These are phyloP conservation scores for Trematosphaeria pertusa DNA, from an alignment of 2,329 filamentous ascomycete species.

Conservation along the genomic window DNA sequence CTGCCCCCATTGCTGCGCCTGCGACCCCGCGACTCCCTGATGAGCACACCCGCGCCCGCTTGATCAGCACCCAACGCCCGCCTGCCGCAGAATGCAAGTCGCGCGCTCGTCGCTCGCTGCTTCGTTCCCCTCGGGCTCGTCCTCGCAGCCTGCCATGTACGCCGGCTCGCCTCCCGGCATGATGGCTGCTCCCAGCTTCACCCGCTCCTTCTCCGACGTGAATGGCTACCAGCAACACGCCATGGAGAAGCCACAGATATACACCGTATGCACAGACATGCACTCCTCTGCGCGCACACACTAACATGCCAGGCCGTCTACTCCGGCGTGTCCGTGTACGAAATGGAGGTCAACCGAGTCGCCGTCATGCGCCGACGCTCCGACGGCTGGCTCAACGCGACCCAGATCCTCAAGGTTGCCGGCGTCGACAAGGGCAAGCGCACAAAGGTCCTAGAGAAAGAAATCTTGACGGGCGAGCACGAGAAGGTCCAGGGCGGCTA, in stretches of 20 bases:
- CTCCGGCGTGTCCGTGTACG: conserved; percentile 94
- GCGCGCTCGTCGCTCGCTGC: conserved; percentile 36
- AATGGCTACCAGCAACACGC: conserved; percentile 44
- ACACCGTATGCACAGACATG: conserved; percentile 59
- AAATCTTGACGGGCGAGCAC: conserved; percentile 94
- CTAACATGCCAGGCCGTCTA: conserved; percentile 72
- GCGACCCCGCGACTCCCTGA: background rate
- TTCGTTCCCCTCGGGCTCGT: conserved; percentile 32
- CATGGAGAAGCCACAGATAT: conserved; percentile 58
- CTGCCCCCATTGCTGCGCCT: background rate
- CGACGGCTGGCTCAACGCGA: conserved; percentile 97
- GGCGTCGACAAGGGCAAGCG: conserved; percentile 97
- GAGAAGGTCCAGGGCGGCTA: conserved; percentile 99
- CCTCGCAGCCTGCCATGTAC: conserved; percentile 43
- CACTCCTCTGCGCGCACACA: conserved; percentile 69
- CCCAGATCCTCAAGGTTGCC: conserved; percentile 96
- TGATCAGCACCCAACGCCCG: conserved; percentile 6
- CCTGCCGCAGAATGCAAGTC: conserved; percentile 42
- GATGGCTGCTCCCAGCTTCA: conserved; percentile 45
- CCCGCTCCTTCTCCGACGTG: conserved; percentile 48
- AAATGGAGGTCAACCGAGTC: conserved; percentile 94
- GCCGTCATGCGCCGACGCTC: conserved; percentile 95
- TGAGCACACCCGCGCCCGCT: background rate
- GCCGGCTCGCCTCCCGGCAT: conserved; percentile 38
- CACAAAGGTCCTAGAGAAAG: conserved; percentile 97